Percentiles rank a stretch among this genome's conserved stretches.
Conservation (phyloP, 164 flowering plant genomes). For the Piper longum region DNA sequence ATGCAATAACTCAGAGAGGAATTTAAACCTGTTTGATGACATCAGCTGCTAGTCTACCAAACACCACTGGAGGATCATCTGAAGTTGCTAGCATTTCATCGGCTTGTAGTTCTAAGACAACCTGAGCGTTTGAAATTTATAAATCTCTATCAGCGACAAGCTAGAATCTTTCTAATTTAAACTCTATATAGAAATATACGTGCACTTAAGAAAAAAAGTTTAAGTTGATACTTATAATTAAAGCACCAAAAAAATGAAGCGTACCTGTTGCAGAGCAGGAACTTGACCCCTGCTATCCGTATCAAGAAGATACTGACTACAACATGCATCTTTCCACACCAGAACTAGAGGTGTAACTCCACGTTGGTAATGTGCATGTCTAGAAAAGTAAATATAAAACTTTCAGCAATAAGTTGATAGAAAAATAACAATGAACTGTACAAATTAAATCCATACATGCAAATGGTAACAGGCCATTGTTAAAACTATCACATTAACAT, state of each 20-base stretch:
- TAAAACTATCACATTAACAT: neutral
- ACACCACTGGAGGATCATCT: slow-evolving; percentile 79
- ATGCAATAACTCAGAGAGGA: neutral
- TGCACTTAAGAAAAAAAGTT: neutral
- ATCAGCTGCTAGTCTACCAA: slow-evolving; percentile 55
- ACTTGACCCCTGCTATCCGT: slow-evolving; percentile 78
- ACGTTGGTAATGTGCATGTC: slow-evolving; percentile 89
- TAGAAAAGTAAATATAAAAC: slow-evolving; percentile 13
- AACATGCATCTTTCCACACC: slow-evolving; percentile 91
- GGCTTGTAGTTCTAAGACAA: slow-evolving; percentile 68
- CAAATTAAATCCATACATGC: no score
- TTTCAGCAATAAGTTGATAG: neutral
- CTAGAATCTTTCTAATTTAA: neutral
- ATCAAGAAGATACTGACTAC: slow-evolving; percentile 92
- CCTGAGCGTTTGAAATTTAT: slow-evolving; percentile 23
- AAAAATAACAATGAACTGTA: neutral
- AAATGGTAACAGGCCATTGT: neutral
- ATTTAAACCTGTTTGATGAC: slow-evolving; percentile 45
- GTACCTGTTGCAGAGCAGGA: slow-evolving; percentile 81
- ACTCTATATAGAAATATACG: neutral
- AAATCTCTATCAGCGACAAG: neutral
- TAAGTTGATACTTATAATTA: neutral
- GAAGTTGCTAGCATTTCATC: slow-evolving; percentile 70
- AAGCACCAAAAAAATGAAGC: neutral
- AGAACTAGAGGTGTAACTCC: slow-evolving; percentile 83